Conservation (phyloP, 345 rosid species). For the Brassica nigra region DNA sequence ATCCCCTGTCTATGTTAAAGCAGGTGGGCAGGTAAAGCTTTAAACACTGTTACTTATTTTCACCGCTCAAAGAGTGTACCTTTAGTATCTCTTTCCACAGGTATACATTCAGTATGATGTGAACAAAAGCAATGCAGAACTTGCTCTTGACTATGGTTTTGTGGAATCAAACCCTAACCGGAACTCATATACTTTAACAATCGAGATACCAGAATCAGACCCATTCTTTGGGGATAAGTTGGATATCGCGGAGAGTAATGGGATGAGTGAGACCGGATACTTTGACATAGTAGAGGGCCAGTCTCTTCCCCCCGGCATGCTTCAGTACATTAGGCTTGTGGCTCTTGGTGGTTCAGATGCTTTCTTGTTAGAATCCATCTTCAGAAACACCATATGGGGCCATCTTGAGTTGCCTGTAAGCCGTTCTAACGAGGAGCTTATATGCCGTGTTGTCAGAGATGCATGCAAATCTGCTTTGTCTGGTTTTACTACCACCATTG, state of each 20-base stretch:
- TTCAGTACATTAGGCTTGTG: conserved; percentile 75
- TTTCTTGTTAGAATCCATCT: conserved; percentile 70
- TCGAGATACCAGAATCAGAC: conserved; percentile 74
- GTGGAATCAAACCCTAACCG: conserved; percentile 65
- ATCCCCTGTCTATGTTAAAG: conserved; percentile 72
- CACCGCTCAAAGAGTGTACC: not conserved
- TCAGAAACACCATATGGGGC: conserved; percentile 81
- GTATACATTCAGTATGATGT: conserved; percentile 81
- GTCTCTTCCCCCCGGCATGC: conserved; percentile 74
- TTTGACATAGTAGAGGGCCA: conserved; percentile 70
- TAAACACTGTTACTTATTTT: conserved; percentile 8
- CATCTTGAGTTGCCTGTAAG: conserved; percentile 89
- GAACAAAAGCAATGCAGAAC: conserved; percentile 84
- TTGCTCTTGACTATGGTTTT: conserved; percentile 87
- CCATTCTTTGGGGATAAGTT: conserved; percentile 44
- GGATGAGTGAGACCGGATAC: conserved; percentile 65
- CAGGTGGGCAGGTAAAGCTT: conserved; percentile 82
- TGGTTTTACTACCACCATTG: conserved; percentile 64
- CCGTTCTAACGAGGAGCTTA: conserved; percentile 77
- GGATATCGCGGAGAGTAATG: conserved; percentile 79
- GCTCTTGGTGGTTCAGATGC: conserved; percentile 82
- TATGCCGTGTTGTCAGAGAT: conserved; percentile 74
- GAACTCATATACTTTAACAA: conserved; percentile 74
- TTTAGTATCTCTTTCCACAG: conserved; percentile 44
- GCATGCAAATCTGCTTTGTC: conserved; percentile 84